These are phyloP conservation scores for Alternaria solani DNA, from an alignment of 2,329 filamentous ascomycete genomes.

Conservation along the genomic window DNA sequence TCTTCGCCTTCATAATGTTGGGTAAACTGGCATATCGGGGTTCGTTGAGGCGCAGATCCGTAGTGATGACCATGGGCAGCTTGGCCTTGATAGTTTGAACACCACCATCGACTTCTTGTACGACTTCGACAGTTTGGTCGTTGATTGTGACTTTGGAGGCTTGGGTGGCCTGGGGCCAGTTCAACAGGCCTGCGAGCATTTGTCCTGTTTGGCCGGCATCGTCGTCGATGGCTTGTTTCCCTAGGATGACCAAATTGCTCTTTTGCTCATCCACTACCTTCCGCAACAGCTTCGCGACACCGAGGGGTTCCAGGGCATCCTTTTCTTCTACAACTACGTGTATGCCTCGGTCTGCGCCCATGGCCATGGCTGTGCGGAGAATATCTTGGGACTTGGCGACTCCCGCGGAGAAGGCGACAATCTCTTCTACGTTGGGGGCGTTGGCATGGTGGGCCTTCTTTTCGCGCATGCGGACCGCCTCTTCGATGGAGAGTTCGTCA, in stretches of 20 bases:
- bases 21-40: constrained; percentile 93
- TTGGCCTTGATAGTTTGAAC: constrained; percentile 86
- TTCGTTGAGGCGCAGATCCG: constrained; percentile 92
- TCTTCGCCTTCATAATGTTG: constrained; percentile 99
- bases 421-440: constrained; percentile 74
- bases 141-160: constrained; percentile 83
- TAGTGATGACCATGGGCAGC: constrained; percentile 93
- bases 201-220: constrained; percentile 95
- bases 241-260: constrained; percentile 89
- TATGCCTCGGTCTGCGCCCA: constrained; percentile 93
- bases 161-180: constrained; percentile 95
- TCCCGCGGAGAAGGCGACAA: constrained; percentile 87
- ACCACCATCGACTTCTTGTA: constrained; percentile 93
- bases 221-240: constrained; percentile 98
- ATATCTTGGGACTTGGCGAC: constrained; percentile 87
- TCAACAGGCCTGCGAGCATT: constrained; percentile 92
- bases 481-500: constrained; percentile 97
- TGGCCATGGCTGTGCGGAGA: constrained; percentile 95
- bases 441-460: constrained; percentile 62
- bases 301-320: constrained; percentile 86
- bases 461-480: constrained; percentile 93
- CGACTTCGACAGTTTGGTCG: constrained; percentile 76
- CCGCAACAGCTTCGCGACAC: constrained; percentile 87
- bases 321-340: constrained; percentile 69
- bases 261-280: constrained; percentile 83